These are phyloP conservation scores for Clathrus columnatus DNA, from an alignment of 768 basidiomycete species.

Conservation along the genomic window DNA sequence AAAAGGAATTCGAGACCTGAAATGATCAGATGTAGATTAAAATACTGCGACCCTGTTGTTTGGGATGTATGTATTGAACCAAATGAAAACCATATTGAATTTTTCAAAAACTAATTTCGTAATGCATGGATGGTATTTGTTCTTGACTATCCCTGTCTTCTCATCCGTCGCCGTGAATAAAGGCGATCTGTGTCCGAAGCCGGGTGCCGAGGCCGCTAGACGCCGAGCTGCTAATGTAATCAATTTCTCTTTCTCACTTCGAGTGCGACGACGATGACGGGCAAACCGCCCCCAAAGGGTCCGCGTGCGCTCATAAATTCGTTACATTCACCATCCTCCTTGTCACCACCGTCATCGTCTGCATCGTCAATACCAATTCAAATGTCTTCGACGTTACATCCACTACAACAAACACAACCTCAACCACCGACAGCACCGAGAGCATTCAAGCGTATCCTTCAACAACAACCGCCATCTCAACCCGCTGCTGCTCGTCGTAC, in stretches of 20 bases:
- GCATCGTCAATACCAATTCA: slow-evolving; percentile 23
- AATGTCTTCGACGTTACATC: slow-evolving; percentile 25
- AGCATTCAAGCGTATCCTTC: not conserved
- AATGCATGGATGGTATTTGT: too few relatives aligned
- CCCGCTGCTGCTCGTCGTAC: not conserved
- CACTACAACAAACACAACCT: slow-evolving; percentile 19
- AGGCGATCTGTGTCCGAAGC: too few relatives aligned
- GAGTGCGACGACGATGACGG: slow-evolving; percentile 45
- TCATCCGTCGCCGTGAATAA: not conserved
- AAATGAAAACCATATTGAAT: too few relatives aligned
- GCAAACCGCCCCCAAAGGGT: slow-evolving; percentile 68
- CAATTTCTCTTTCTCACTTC: not conserved
- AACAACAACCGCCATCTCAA: not conserved
- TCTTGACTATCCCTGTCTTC: not conserved
- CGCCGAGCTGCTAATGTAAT: not conserved
- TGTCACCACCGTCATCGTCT: slow-evolving; percentile 9
- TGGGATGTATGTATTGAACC: too few relatives aligned
- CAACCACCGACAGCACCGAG: slow-evolving; percentile 17
- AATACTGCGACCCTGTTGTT: too few relatives aligned
- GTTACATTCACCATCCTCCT: slow-evolving; percentile 25
- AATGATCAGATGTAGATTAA: too few relatives aligned
- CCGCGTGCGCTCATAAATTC: slow-evolving; percentile 58
- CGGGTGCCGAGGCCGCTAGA: not conserved
- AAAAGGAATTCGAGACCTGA: too few relatives aligned
- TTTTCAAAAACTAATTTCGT: too few relatives aligned